phyloP scores from a whole-genome alignment of 2,329 filamentous ascomycete species.

The Calcarisporium arbuscula region DNA sequence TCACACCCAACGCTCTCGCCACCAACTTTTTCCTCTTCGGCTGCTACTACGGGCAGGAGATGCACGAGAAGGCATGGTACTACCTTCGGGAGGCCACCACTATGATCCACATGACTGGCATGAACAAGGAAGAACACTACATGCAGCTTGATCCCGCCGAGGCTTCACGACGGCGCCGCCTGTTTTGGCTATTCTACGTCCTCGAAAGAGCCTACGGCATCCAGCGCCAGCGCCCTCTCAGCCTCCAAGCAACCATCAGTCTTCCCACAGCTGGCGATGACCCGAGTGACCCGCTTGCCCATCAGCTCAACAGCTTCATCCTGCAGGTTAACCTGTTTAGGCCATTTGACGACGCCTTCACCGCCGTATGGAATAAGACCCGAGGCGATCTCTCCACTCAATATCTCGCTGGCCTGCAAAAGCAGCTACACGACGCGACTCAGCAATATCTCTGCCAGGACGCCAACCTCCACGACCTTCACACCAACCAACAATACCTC shows the following conservation, averaged over 20 bases:
- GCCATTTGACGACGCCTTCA: constrained; percentile 59
- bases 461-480: constrained; percentile 47
- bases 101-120: constrained; percentile 53
- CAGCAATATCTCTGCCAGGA: constrained; percentile 48
- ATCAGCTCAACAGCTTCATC: constrained; percentile 50
- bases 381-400: constrained; percentile 49
- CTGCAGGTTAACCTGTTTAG: constrained; percentile 57
- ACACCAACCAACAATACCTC: constrained; percentile 58
- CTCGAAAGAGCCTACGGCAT: constrained; percentile 69
- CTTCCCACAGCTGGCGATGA: constrained; percentile 59
- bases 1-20: constrained; percentile 52
- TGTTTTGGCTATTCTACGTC: constrained; percentile 69
- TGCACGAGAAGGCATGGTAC: constrained; percentile 74
- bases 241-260: constrained; percentile 62
- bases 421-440: constrained; percentile 52
- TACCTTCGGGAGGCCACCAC: constrained; percentile 72
- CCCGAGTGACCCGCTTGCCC: constrained; percentile 45
- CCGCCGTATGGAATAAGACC: constrained; percentile 61
- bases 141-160: constrained; percentile 52
- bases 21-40: constrained; percentile 78
- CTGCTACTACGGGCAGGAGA: constrained; percentile 63
- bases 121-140: constrained; percentile 60
- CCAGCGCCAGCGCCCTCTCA: constrained; percentile 62
- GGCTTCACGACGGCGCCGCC: constrained; percentile 54
- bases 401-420: constrained; percentile 53